phyloP scores from a whole-genome alignment of 257 asterid species.

The Scutellaria galericulata region DNA sequence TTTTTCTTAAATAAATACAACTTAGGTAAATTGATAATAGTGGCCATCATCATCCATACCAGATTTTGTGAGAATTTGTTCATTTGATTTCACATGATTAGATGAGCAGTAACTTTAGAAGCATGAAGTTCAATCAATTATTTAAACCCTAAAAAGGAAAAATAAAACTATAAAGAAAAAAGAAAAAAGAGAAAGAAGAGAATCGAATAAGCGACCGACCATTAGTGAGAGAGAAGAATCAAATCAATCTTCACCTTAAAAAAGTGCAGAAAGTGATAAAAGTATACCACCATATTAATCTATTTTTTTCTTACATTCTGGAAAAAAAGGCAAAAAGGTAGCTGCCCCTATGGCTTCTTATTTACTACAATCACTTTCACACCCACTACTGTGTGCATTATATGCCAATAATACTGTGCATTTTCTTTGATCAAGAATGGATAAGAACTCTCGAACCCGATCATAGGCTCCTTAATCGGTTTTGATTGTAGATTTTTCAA shows the following conservation, averaged over 20 bases:
- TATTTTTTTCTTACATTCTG: not conserved
- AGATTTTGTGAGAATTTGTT: too few relatives aligned
- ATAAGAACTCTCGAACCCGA: too few relatives aligned
- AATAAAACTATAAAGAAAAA: not conserved
- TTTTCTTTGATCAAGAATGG: too few relatives aligned
- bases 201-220: constrained; percentile 36
- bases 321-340: not conserved
- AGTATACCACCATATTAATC: too few relatives aligned
- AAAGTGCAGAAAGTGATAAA: constrained; percentile 23
- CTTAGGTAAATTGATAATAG: too few relatives aligned
- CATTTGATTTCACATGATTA: not conserved
- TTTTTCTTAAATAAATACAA: too few relatives aligned
- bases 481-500: too few relatives aligned
- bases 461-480: too few relatives aligned
- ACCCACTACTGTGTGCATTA: not conserved
- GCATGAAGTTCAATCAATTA: constrained; percentile 30
- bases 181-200: not conserved
- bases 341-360: constrained; percentile 11
- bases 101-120: constrained; percentile 10
- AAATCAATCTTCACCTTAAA: constrained; percentile 34
- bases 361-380: constrained; percentile 24
- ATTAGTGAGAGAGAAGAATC: constrained; percentile 37
- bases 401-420: not conserved
- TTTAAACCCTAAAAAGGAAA: constrained; percentile 2
- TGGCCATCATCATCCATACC: too few relatives aligned